A percentile compares a stretch with the other conserved stretches of the same genome.
Conservation (phyloP, 805 yeast species). For the Pichia gijzeniarum region DNA sequence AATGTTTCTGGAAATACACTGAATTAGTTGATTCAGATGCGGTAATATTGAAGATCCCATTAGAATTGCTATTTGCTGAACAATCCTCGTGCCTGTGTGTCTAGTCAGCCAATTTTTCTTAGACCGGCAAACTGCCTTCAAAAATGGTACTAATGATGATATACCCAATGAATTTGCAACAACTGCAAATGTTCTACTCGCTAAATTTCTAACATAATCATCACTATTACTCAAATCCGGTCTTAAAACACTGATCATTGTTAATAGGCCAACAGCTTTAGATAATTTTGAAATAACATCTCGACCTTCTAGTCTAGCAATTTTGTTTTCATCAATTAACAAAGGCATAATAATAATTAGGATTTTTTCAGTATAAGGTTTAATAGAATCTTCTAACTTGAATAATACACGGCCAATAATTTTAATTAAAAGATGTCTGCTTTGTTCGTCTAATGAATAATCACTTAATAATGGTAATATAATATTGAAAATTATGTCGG, state of each 20-base stretch:
- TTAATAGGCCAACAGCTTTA: constrained; percentile 75
- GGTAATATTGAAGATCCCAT: constrained; percentile 75
- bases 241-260: constrained; percentile 70
- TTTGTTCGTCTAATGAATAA: constrained; percentile 67
- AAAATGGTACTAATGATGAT: constrained; percentile 64
- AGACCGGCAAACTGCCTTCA: constrained; percentile 72
- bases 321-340: constrained; percentile 69
- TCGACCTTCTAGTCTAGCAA: constrained; percentile 71
- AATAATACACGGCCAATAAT: constrained; percentile 63
- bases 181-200: constrained; percentile 77
- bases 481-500: constrained; percentile 58
- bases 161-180: constrained; percentile 78
- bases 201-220: constrained; percentile 69
- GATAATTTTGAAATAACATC: constrained; percentile 71
- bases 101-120: constrained; percentile 76
- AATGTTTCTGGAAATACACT: constrained; percentile 51
- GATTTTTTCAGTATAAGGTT: constrained; percentile 70
- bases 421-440: constrained; percentile 76
- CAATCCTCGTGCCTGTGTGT: constrained; percentile 70
- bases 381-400: constrained; percentile 54
- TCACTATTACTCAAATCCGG: constrained; percentile 81
- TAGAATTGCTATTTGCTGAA: constrained; percentile 67
- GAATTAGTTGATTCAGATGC: constrained; percentile 57
- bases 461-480: constrained; percentile 75
- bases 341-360: constrained; percentile 72